These are phyloP conservation scores for Pluteus cervinus DNA, from an alignment of 768 basidiomycete species.

Conservation along the genomic window DNA sequence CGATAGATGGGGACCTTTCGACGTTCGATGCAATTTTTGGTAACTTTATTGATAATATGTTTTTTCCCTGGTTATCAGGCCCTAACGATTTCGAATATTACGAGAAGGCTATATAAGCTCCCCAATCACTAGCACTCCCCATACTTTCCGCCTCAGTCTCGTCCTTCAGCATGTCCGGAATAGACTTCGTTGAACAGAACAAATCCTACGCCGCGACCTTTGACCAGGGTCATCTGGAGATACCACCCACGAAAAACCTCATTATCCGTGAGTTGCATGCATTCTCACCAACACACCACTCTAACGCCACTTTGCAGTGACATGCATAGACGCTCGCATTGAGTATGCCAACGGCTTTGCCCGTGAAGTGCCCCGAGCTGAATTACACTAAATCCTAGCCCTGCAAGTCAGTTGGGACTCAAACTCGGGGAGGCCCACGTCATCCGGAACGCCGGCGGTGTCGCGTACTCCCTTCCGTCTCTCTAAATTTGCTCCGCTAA, in stretches of 20 bases:
- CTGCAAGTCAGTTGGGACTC: slow-evolving; percentile 52
- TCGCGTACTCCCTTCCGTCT: slow-evolving; percentile 36
- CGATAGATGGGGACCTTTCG: too few relatives aligned
- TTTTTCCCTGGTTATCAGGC: too few relatives aligned
- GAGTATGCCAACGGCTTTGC: too few relatives aligned
- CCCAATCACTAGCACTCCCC: too few relatives aligned
- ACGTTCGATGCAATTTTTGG: too few relatives aligned
- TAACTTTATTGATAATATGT: too few relatives aligned
- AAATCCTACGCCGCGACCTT: slow-evolving; percentile 39
- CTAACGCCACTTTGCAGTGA: slow-evolving; percentile 28
- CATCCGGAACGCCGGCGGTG: slow-evolving; percentile 69
- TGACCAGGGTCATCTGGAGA: slow-evolving; percentile 29
- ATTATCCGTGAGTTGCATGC: slow-evolving; percentile 16
- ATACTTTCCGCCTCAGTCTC: slow-evolving; percentile 1
- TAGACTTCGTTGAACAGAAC: slow-evolving; percentile 36
- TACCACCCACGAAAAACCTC: slow-evolving; percentile 29
- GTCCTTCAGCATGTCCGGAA: too few relatives aligned
- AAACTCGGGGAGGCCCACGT: slow-evolving; percentile 66
- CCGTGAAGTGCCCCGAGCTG: too few relatives aligned
- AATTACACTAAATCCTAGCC: slow-evolving; percentile 26
- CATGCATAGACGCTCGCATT: slow-evolving; percentile 73
- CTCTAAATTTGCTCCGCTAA: neutral
- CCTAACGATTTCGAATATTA: too few relatives aligned
- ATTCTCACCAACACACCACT: neutral
- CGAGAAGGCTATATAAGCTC: too few relatives aligned